phyloP scores from a whole-genome alignment of 169 alveolate species.

The Cryptosporidium felis region DNA sequence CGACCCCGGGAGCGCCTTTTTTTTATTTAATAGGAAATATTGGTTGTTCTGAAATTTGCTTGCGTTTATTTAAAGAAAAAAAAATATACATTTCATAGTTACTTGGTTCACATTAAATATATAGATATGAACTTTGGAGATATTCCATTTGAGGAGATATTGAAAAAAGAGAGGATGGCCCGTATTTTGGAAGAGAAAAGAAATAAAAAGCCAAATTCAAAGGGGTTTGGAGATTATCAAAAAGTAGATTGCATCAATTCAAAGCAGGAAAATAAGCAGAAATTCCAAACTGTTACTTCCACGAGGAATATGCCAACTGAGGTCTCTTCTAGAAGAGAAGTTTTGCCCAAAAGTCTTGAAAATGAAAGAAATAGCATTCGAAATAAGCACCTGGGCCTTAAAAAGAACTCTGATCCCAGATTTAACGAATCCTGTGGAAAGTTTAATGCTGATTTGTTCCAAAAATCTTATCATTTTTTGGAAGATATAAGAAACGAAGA shows the following conservation, averaged over 20 bases:
- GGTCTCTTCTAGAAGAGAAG: conserved; percentile 53
- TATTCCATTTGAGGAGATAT: conserved; percentile 55
- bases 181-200: neutral
- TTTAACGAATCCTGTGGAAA: conserved; percentile 66
- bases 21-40: too few relatives aligned
- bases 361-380: conserved; percentile 42
- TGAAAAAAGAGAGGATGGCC: conserved; percentile 9
- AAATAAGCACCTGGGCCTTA: neutral
- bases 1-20: too few relatives aligned
- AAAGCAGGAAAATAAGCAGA: neutral
- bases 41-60: too few relatives aligned
- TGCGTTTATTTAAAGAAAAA: too few relatives aligned
- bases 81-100: too few relatives aligned
- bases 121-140: conserved; percentile 40
- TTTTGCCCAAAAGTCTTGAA: conserved; percentile 11
- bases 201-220: neutral
- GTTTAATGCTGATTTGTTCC: conserved; percentile 47
- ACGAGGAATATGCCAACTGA: conserved; percentile 41
- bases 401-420: conserved; percentile 30
- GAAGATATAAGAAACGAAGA: conserved; percentile 45
- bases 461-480: conserved; percentile 30
- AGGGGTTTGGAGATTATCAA: neutral
- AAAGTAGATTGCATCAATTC: neutral
- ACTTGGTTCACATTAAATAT: too few relatives aligned
- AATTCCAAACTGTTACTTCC: neutral